These are phyloP conservation scores for Pontederia paniculata DNA, from an alignment of 176 grass and related monocot genomes.

Conservation along the genomic window DNA sequence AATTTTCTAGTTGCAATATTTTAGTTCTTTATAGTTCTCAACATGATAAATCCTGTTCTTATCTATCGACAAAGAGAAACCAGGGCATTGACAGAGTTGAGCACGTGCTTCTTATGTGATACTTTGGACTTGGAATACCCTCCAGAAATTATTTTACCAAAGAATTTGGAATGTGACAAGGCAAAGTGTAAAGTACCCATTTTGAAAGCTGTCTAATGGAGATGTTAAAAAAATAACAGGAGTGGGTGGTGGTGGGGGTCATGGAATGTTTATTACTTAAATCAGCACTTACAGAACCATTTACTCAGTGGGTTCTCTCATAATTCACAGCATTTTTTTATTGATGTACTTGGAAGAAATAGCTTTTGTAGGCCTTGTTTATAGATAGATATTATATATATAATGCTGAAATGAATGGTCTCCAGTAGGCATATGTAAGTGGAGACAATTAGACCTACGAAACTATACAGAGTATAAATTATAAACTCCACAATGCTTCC, in stretches of 20 bases:
- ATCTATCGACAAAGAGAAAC: no score
- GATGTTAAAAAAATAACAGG: not conserved
- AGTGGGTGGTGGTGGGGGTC: not conserved
- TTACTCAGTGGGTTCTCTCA: slow-evolving; percentile 12
- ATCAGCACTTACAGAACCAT: slow-evolving; percentile 13
- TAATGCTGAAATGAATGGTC: slow-evolving; percentile 4
- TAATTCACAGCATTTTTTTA: slow-evolving; percentile 21
- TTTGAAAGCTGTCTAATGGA: not conserved
- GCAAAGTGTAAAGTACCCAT: not conserved
- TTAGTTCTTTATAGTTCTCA: no score
- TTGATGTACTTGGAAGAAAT: slow-evolving; percentile 28
- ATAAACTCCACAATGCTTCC: slow-evolving; percentile 20
- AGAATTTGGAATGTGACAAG: not conserved
- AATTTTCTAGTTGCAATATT: no score
- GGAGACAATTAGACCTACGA: slow-evolving; percentile 23
- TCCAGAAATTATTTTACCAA: not conserved
- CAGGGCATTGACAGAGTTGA: no score
- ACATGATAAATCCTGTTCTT: no score
- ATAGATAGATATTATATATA: slow-evolving; percentile 4
- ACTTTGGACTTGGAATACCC: slow-evolving; percentile 1
- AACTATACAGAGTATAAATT: slow-evolving; percentile 1
- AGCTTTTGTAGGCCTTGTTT: not conserved
- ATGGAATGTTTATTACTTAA: slow-evolving; percentile 9
- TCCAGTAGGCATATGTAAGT: slow-evolving; percentile 16
- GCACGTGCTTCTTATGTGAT: not conserved